Base-by-base conservation (phyloP, 2,329 filamentous ascomycete species). In the Cercospora sesami region DNA sequence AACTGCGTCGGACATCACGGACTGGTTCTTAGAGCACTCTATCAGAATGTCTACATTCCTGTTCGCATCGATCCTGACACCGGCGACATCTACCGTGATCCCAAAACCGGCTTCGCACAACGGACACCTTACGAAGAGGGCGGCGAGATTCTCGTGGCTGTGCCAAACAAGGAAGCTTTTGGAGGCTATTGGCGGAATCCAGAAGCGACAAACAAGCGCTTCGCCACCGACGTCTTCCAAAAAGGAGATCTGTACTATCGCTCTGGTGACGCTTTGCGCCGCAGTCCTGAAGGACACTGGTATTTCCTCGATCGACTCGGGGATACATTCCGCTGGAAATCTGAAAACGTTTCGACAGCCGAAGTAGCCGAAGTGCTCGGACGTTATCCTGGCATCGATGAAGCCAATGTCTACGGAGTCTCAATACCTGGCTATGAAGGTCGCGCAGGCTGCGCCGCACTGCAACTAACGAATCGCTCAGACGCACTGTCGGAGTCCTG, bases 1-100 rank as follows among this genome's bases (percentile, higher is more conserved):
- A 84, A 86, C 5, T 83, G 85, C 28, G 90, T 94, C 2, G 91
- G 91, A 1, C 89, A 93, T 73, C 90, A 93, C 72, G 91, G 91
- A 3, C 77, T 86, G 2, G 75, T 93, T 33, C 77, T 85, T 28
- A 85, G 90, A 1, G 77, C 78, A 51, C 72, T 83, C 1, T 80
- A 86, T 68, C 81, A 82, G 51, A 83, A 90, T 69, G 80, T 81
- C 10, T 89, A 86, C 68, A 81, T 92, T 0, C 89, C 91, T 0
- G 90, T 92, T 0, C 85, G 84, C n/a, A 86, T 91, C 59, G 90
- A 93, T 73, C 80, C 87, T 10, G 87, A 88, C 7, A 90, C 90
- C 0, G 89, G 89, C 6, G 88, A 89, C 42, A 87, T 93, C 59
- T 81, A 83, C 59, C 85, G 90, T 6, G 86, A 93, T 74, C 83